phyloP scores from a whole-genome alignment of 1,284 basidiomycete genomes.

The Psilocybe mexicana region DNA sequence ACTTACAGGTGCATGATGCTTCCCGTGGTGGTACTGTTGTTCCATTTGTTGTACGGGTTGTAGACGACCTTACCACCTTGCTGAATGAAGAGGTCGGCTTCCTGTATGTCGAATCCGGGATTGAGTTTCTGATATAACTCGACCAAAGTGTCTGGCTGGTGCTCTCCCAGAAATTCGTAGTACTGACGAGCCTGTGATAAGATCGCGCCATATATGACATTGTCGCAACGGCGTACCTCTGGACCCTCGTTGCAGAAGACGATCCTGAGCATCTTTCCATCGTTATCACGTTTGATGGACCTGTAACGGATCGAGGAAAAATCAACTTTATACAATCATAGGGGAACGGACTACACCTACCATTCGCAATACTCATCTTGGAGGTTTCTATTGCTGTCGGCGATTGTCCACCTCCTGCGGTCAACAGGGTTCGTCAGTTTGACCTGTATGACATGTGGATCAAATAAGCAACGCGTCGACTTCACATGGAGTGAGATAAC shows the following conservation, averaged over 20 bases:
- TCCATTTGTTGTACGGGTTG: slow-evolving; percentile 7
- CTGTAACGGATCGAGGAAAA: neutral
- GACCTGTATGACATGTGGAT: neutral
- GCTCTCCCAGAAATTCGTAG: neutral
- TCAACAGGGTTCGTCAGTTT: neutral
- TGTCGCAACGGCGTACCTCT: neutral
- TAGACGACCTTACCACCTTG: neutral
- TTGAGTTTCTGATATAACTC: neutral
- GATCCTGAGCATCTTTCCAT: slow-evolving; percentile 1
- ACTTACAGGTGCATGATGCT: slow-evolving; percentile 5
- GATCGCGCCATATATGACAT: too few relatives aligned
- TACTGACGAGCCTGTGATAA: neutral
- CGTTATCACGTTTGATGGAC: neutral
- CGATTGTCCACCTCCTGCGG: neutral
- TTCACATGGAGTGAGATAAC: neutral
- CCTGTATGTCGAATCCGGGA: neutral
- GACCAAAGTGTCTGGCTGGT: neutral
- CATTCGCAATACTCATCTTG: slow-evolving; percentile 9
- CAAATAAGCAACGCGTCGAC: neutral
- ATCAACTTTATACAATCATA: neutral
- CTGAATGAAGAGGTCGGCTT: neutral
- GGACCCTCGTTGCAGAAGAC: slow-evolving; percentile 5
- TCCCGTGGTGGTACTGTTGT: neutral
- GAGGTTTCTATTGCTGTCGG: neutral
- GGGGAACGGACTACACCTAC: neutral